phyloP scores from a whole-genome alignment of 1,284 basidiomycete genomes.

The Ceratobasidium sp. region DNA sequence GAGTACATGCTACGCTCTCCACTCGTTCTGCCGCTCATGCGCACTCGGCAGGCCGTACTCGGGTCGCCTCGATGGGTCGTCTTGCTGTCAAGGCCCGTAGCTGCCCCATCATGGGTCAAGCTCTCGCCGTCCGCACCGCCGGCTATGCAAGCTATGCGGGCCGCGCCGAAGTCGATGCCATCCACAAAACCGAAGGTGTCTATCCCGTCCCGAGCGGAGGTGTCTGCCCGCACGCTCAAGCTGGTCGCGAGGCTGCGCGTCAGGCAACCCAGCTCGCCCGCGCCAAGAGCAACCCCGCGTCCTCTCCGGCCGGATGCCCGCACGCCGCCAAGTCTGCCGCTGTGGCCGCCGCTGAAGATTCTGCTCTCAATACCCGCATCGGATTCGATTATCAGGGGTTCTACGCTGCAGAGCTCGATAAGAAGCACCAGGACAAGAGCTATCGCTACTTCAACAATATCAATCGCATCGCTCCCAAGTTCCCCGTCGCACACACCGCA shows the following conservation, averaged over 20 bases:
- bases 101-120: constrained; percentile 93
- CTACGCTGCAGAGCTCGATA: constrained; percentile 89
- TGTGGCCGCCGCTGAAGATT: constrained; percentile 52
- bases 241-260: constrained; percentile 80
- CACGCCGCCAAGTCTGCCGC: constrained; percentile 50
- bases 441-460: constrained; percentile 99
- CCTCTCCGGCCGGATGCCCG: constrained; percentile 40
- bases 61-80: constrained; percentile 76
- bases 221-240: constrained; percentile 57
- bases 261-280: constrained; percentile 75
- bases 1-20: not conserved
- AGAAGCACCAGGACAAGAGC: constrained; percentile 98
- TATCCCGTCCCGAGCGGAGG: constrained; percentile 39
- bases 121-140: constrained; percentile 71
- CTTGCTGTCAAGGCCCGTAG: constrained; percentile 80
- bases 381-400: constrained; percentile 89
- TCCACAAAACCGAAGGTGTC: constrained; percentile 85
- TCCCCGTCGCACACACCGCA: constrained; percentile 94
- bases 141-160: constrained; percentile 87
- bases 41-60: constrained; percentile 48
- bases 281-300: constrained; percentile 48
- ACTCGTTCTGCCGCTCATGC: constrained; percentile 37
- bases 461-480: constrained; percentile 93
- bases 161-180: constrained; percentile 76
- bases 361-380: constrained; percentile 44